These are phyloP conservation scores for Alternaria rosae DNA, from an alignment of 2,329 filamentous ascomycete species.

Conservation along the genomic window DNA sequence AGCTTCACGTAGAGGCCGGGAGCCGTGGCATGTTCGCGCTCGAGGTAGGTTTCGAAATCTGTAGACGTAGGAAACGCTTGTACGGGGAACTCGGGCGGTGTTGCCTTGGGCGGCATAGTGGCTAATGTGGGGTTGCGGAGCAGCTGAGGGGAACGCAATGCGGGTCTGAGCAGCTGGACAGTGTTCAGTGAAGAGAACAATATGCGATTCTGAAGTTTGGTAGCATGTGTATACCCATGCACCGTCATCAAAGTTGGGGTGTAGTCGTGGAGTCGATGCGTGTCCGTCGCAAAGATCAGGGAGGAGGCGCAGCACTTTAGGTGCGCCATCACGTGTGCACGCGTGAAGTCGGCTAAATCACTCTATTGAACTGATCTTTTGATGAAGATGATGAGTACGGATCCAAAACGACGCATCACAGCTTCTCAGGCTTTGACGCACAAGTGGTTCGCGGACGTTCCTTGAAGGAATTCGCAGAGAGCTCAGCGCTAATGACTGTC, in stretches of 20 bases:
- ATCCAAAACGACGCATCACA: background rate
- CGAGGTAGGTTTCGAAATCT: constrained; percentile 39
- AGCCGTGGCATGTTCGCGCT: constrained; percentile 42
- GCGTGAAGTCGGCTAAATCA: background rate
- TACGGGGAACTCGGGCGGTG: constrained; percentile 10
- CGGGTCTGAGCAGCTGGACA: background rate
- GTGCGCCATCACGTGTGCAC: background rate
- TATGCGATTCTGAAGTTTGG: background rate
- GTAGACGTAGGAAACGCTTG: constrained; percentile 14
- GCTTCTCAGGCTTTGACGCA: background rate
- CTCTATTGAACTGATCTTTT: background rate
- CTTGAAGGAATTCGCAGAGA: background rate
- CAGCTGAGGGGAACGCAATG: background rate
- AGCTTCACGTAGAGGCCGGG: constrained; percentile 59
- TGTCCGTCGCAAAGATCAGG: background rate
- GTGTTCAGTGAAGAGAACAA: background rate
- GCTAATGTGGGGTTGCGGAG: background rate
- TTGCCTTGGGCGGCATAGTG: constrained; percentile 11
- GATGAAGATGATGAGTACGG: background rate
- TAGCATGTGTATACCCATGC: background rate
- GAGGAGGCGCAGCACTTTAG: background rate
- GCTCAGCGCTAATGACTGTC: background rate
- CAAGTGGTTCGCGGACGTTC: background rate
- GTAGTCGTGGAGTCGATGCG: background rate
- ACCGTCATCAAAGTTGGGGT: background rate